Evolutionary conservation across 257 asterid species (phyloP), one percentile per base, ranked within the genome.

Genomic region (Lithospermum erythrorhizon): DNA sequence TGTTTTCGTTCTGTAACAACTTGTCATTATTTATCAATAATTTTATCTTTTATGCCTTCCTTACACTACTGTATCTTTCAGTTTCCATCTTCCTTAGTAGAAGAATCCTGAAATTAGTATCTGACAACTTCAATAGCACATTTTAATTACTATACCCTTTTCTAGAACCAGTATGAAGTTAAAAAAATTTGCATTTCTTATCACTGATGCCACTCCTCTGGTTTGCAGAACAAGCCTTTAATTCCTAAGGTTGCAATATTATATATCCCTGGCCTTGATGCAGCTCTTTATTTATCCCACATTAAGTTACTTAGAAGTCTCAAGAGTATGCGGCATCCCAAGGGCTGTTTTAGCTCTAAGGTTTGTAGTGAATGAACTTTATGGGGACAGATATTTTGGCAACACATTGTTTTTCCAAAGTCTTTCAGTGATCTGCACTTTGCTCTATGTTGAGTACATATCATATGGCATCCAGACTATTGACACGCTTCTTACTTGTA

Each of bases 181-280:
- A 7, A 11, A 9, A 32, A 5, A 20, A 51, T 63, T 61, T 6
- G 45, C 30, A 16, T 55, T 53, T 15, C 21, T 18, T 32, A 32
- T 55, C n/a, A 48, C 74, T 76, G 30, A 68, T 64, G 30, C 14
- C 23, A 41, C 51, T 58, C 25, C 47, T 55, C 21, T 71, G 48
- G 64, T 63, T 27, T 83, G 90, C 91, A 88, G 96, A 88, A 91
- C 82, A 91, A 82, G 67, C 97, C 97, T 48, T 74, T 91, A 66
- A 91, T 91, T 69, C 87, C 93, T 63, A 91, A 88, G 71, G 94
- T 91, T 53, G 87, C 89, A 66, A 84, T 91, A 94, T 82, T 91
- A 53, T 88, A 91, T 79, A 59, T 88, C 72, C 97, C 95, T 65
- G 97, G 98, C 63, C 95, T 91, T 74, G 97, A 86, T 76, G 95